Base-by-base conservation (phyloP, 2,329 filamentous ascomycete species). In the Lizonia empirigonia region DNA sequence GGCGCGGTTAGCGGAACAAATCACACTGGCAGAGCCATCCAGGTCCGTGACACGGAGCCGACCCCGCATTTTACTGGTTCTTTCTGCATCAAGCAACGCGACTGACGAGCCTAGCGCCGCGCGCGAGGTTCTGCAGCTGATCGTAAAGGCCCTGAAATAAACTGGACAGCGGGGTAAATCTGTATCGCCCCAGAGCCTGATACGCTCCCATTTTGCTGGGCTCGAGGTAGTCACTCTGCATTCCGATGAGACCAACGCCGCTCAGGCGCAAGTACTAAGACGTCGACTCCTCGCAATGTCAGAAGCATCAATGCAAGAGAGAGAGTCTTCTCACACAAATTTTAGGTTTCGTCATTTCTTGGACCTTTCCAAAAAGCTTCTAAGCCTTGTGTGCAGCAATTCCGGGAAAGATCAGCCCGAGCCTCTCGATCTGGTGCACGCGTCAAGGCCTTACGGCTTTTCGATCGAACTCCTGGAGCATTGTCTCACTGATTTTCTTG, bases 391-490 rank as follows among this genome's bases (percentile, higher is more conserved):
- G 12, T 40, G 7, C n/a, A 50, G 15, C 34, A n/a, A 5, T 56
- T 10, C 16, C 22, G 12, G 5, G 8, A 2, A 13, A 18, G 5
- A n/a, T n/a, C n/a, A n/a, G n/a, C n/a, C n/a, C n/a, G n/a, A 15
- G 15, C n/a, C 16, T n/a, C 19, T 68, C 24, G 40, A 51, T 30
- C 62, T 66, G 27, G 38, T 58, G 10, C 16, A 36, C 12, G 33
- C 42, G 2, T 63, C 60, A 2, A 37, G 62, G 13, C 54, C 62
- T 10, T 19, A 10, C 22, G 52, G 53, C 22, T 67, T 64, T 39
- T 50, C 49, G 9, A 23, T 15, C 5, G 26, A 53, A 18, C 45
- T 60, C 7, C 36, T 70, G 37, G 12, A 29, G 12, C 38, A 32
- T 19, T 67, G 63, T 39, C 48, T 49, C 8, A 22, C 16, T 7